Base-by-base conservation (phyloP, 768 basidiomycete species). In the Suillus bovinus region DNA sequence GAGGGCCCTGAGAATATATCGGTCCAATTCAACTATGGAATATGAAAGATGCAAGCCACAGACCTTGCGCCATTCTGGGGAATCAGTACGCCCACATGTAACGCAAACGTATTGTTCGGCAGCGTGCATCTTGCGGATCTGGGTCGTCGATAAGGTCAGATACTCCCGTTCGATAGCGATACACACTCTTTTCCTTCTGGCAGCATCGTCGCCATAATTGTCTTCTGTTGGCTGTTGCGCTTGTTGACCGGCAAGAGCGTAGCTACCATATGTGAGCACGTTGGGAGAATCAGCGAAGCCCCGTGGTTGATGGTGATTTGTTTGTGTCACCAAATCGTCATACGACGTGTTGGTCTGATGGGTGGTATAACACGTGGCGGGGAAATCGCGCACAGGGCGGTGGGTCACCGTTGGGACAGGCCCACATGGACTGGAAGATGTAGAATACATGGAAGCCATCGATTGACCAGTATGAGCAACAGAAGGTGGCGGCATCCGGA, bases 11-110 rank as follows among this genome's bases (percentile, higher is more conserved):
- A 36, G 57, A 63, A 62, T 27, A 24, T 5, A 29, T 29, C 66
- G 65, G 55, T 20, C 4, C 54, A 41, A 49, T 38, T n/a, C 5
- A 42, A 69, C 62, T 57, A 64, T 79, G 31, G 59, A 24, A 57
- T 53, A 36, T 60, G 58, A n/a, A 27, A 47, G 17, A 1, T 38
- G 16, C 11, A 13, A 52, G 5, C n/a, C 2, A 29, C 71, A 57
- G 58, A 83, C 93, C 83, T 94, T 96, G 68, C 96, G 85, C 96
- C 96, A 99, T 77, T 99, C 96, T 0, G 97, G 96, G 46, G 94
- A 96, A 75, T 95, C 93, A 1, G 96, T 98, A 63, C 94, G 83
- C 20, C 97, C 97, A 68, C 96, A 99, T 16, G 89, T 94, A 36
- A 92, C 82, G 70, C 95, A 98, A 13, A 96, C 93, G 71, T 94